Evolutionary conservation across 108 stramenopile species (phyloP).

Genomic region (Nannochloropsis gaditana): DNA sequence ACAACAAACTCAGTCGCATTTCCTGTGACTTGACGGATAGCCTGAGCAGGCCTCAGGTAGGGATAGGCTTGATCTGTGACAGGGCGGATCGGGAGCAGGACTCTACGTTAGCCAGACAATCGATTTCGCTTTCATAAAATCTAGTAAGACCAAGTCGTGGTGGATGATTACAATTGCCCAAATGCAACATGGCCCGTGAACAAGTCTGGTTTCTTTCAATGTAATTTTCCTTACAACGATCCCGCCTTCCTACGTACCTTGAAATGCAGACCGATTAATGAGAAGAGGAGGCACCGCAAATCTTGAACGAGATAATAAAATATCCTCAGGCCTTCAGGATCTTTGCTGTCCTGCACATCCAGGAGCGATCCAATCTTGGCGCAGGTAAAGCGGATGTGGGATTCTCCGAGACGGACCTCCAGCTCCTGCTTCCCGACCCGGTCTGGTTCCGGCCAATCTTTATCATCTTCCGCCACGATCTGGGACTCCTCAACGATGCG

Average conservation of each 20-base stretch:
- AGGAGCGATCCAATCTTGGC: neutral
- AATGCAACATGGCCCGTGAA: too few species aligned
- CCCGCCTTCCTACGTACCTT: slow-evolving; percentile 44
- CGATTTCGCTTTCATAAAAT: too few species aligned
- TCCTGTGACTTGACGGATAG: too few species aligned
- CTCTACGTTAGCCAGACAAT: too few species aligned
- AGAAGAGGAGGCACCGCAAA: slow-evolving; percentile 70
- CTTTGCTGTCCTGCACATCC: slow-evolving; percentile 61
- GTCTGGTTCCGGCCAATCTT: slow-evolving; percentile 68
- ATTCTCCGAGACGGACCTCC: slow-evolving; percentile 72
- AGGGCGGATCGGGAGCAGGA: too few species aligned
- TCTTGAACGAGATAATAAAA: slow-evolving; percentile 81
- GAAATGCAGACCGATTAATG: slow-evolving; percentile 76
- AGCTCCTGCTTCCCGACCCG: slow-evolving; percentile 68
- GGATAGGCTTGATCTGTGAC: slow-evolving; percentile 10
- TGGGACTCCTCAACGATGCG: slow-evolving; percentile 61
- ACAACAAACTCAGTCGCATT: too few species aligned
- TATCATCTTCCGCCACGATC: slow-evolving; percentile 51
- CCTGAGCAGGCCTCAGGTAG: neutral
- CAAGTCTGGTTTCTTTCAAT: too few species aligned
- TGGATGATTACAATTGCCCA: too few species aligned
- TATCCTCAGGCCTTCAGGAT: slow-evolving; percentile 66
- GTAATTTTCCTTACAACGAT: too few species aligned
- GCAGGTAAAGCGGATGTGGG: slow-evolving; percentile 74
- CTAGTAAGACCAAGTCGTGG: too few species aligned